Conservation (phyloP, 768 basidiomycete species). For the Roridomyces roridus region DNA sequence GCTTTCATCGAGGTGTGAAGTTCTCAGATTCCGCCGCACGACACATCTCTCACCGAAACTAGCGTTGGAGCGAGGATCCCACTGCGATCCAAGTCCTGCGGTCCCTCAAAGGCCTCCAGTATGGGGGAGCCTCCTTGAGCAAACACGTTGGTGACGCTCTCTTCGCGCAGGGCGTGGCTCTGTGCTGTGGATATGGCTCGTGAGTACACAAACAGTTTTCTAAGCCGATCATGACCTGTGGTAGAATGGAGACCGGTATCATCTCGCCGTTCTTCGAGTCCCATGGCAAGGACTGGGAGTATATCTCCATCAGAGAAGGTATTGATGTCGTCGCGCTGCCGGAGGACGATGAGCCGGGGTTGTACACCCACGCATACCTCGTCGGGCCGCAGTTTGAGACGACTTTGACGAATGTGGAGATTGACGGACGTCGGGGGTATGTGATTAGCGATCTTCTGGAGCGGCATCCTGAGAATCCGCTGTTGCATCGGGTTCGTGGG, state of each 20-base stretch:
- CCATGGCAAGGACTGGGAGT: constrained; percentile 5
- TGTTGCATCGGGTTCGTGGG: too few relatives aligned
- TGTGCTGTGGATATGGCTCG: constrained; percentile 1
- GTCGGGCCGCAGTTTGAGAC: too few relatives aligned
- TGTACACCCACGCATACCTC: too few relatives aligned
- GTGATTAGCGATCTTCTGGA: too few relatives aligned
- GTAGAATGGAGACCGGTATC: neutral
- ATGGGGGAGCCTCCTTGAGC: neutral
- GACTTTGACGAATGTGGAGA: too few relatives aligned
- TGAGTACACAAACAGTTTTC: neutral
- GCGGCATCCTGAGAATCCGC: too few relatives aligned
- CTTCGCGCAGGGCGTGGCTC: neutral
- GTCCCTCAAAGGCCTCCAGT: neutral
- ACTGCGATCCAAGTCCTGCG: neutral
- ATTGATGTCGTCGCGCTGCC: neutral
- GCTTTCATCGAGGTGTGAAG: neutral
- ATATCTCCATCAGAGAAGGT: neutral
- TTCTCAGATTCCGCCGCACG: neutral
- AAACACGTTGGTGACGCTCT: neutral
- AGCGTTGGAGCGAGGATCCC: constrained; percentile 7
- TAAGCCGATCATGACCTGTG: neutral
- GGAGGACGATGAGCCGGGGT: too few relatives aligned
- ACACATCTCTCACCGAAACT: neutral
- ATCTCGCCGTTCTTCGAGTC: neutral
- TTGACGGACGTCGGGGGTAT: too few relatives aligned